A percentile compares a stretch with the other conserved stretches of the same genome.
These are phyloP conservation scores for Fusarium falciforme DNA, from an alignment of 2,329 filamentous ascomycete species.

Conservation along the genomic window DNA sequence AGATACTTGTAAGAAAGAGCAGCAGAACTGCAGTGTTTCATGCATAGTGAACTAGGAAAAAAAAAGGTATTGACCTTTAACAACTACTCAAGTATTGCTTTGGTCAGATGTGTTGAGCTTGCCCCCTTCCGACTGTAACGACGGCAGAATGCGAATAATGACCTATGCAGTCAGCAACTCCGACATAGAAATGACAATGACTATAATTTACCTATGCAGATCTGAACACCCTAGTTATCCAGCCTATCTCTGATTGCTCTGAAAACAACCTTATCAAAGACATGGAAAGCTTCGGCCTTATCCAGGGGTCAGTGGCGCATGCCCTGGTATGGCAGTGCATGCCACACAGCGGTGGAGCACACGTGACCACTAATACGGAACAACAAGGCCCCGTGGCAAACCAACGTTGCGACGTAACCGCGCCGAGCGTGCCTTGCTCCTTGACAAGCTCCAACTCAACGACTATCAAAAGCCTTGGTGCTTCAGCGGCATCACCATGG, in stretches of 20 bases:
- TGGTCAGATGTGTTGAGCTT: background rate
- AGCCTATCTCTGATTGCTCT: background rate
- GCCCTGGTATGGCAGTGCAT: constrained; percentile 15
- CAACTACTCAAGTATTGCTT: background rate
- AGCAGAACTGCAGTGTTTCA: background rate
- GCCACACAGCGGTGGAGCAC: constrained; percentile 18
- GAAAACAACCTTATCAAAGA: background rate
- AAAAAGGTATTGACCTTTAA: background rate
- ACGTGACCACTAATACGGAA: constrained; percentile 45
- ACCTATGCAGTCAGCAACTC: background rate
- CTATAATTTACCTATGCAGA: background rate
- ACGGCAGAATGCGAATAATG: background rate
- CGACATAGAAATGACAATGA: background rate
- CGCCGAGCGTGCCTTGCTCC: constrained; percentile 42
- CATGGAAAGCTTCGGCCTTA: background rate
- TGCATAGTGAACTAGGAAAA: background rate
- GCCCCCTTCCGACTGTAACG: background rate
- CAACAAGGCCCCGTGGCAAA: constrained; percentile 38
- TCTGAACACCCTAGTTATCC: background rate
- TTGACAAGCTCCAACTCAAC: constrained; percentile 47
- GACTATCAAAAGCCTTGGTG: constrained; percentile 47
- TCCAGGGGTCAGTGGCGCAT: background rate
- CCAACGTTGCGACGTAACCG: constrained; percentile 41
- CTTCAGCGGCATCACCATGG: constrained; percentile 61
- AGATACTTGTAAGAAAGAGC: background rate